These are phyloP conservation scores for Actinomucor elegans DNA, from an alignment of 371 early-diverging fungal genomes.

Conservation along the genomic window DNA sequence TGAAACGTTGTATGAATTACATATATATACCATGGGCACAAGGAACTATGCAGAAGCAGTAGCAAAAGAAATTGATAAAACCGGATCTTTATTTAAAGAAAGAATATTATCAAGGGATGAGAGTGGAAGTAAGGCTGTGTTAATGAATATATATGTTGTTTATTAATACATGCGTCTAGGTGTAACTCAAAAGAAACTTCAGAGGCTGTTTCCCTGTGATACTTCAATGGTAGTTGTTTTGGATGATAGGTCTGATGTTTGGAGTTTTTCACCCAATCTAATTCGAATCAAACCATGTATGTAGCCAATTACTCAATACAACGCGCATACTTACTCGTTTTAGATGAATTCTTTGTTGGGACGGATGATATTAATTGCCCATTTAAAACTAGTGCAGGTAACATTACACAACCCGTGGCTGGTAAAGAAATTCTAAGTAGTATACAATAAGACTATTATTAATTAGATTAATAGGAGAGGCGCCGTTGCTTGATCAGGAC, in stretches of 20 bases:
- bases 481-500: constrained; percentile 22
- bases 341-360: constrained; percentile 91
- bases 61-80: constrained; percentile 88
- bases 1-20: constrained; percentile 84
- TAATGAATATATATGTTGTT: not conserved
- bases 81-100: constrained; percentile 76
- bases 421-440: constrained; percentile 4
- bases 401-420: constrained; percentile 8
- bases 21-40: constrained; percentile 99
- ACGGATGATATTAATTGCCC: constrained; percentile 91
- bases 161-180: constrained; percentile 39
- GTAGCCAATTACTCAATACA: not conserved
- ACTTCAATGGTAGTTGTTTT: constrained; percentile 97
- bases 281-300: constrained; percentile 90
- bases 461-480: too few relatives aligned
- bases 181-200: constrained; percentile 81
- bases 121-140: constrained; percentile 68
- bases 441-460: too few relatives aligned
- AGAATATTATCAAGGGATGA: constrained; percentile 97
- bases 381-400: not conserved
- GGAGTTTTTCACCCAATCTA: constrained; percentile 92
- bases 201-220: constrained; percentile 94
- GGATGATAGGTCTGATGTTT: constrained; percentile 98
- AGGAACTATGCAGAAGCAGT: constrained; percentile 93
- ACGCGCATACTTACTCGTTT: not conserved